A percentile compares a stretch with the other conserved stretches of the same genome.
phyloP scores from a whole-genome alignment of 2,329 filamentous ascomycete species.

The Nakataea oryzae region DNA sequence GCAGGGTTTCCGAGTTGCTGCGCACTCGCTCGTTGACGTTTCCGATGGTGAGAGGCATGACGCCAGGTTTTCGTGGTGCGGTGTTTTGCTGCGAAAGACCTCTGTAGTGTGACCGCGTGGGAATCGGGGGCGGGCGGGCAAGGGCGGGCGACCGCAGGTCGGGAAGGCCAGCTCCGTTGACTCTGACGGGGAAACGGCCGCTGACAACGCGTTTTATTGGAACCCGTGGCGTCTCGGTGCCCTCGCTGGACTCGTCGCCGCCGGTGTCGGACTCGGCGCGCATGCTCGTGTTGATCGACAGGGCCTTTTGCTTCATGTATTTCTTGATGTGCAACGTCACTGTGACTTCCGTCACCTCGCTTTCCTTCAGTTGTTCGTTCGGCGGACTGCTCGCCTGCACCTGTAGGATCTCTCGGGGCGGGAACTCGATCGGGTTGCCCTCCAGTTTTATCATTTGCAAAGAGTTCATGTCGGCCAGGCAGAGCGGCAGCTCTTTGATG shows the following conservation, averaged over 20 bases:
- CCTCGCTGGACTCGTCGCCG: slow-evolving; percentile 58
- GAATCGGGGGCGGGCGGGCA: slow-evolving; percentile 64
- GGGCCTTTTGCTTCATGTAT: slow-evolving; percentile 41
- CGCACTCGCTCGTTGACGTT: slow-evolving; percentile 58
- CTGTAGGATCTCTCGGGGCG: slow-evolving; percentile 59
- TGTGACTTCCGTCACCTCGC: slow-evolving; percentile 51
- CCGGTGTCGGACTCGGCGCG: slow-evolving; percentile 43
- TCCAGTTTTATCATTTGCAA: slow-evolving; percentile 83
- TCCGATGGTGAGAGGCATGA: slow-evolving; percentile 61
- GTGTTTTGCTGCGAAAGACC: slow-evolving; percentile 59
- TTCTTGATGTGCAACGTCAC: slow-evolving; percentile 53
- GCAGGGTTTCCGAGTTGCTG: slow-evolving; percentile 53
- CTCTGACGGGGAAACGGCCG: slow-evolving; percentile 58
- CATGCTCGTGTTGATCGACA: slow-evolving; percentile 25
- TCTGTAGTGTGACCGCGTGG: slow-evolving; percentile 70
- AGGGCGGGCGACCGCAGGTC: slow-evolving; percentile 59
- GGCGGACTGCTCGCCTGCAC: slow-evolving; percentile 43
- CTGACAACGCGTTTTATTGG: slow-evolving; percentile 49
- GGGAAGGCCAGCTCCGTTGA: slow-evolving; percentile 61
- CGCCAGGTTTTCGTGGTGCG: slow-evolving; percentile 55
- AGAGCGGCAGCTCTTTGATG: slow-evolving; percentile 73
- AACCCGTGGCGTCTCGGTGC: slow-evolving; percentile 66
- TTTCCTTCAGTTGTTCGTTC: slow-evolving; percentile 48
- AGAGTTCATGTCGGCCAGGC: slow-evolving; percentile 81
- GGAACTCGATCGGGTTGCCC: slow-evolving; percentile 76